Evolutionary conservation across 345 rosid species (phyloP).

Genomic region (Sapria himalayana): DNA sequence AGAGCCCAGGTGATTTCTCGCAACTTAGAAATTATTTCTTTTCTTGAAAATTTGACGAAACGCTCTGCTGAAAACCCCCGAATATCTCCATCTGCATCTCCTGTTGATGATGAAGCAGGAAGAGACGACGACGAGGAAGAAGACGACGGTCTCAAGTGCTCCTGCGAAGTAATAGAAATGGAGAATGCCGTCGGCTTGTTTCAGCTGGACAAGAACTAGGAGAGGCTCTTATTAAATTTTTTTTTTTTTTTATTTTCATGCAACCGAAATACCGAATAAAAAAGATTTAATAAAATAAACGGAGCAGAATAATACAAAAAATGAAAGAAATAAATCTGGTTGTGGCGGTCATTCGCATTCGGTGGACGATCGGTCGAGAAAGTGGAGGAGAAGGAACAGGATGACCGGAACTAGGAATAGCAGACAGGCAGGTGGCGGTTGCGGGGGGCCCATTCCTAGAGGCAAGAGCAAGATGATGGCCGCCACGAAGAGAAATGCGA

Average conservation of each 20-base stretch:
- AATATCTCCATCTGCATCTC: conserved; percentile 1
- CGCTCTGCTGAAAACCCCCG: conserved; percentile 19
- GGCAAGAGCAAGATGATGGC: conserved; percentile 14
- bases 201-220: conserved; percentile 65
- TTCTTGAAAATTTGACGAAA: conserved; percentile 28
- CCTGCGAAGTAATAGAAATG: conserved; percentile 14
- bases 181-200: too few species aligned
- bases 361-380: conserved; percentile 12
- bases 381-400: conserved; percentile 10
- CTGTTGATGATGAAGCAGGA: conserved; percentile 9
- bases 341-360: too few species aligned
- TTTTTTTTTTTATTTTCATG: not conserved
- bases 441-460: conserved; percentile 11
- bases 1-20: conserved; percentile 35
- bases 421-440: conserved; percentile 12
- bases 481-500: conserved; percentile 11
- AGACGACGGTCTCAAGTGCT: conserved; percentile 5
- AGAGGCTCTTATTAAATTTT: conserved; percentile 36
- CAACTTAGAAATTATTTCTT: conserved; percentile 37
- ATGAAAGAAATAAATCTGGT: not conserved
- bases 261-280: not conserved
- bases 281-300: not conserved
- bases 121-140: conserved; percentile 6
- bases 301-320: not conserved
- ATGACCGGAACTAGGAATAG: conserved; percentile 10